These are phyloP conservation scores for Metschnikowia sp. DNA, from an alignment of 805 yeast species.

Conservation along the genomic window DNA sequence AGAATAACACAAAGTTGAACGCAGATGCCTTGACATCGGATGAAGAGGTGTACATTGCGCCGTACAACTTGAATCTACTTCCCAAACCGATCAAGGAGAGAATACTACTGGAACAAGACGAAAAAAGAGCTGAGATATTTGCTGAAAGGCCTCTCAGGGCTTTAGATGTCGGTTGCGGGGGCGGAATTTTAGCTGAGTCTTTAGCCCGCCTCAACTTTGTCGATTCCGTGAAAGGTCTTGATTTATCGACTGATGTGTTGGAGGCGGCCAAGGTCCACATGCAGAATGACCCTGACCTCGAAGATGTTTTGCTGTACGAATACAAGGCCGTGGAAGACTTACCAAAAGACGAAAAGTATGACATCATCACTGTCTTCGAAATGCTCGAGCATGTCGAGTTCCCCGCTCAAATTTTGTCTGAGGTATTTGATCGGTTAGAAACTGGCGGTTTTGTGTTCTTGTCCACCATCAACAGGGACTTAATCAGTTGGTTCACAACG, in stretches of 20 bases:
- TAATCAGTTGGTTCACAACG: constrained; percentile 86
- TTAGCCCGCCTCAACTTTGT: constrained; percentile 73
- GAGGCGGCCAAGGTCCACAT: constrained; percentile 75
- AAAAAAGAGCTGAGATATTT: constrained; percentile 37
- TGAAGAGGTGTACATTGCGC: constrained; percentile 68
- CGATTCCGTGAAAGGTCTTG: constrained; percentile 71
- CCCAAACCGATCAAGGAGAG: constrained; percentile 52
- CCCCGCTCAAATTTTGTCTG: constrained; percentile 70
- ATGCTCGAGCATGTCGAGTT: constrained; percentile 91
- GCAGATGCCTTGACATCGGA: constrained; percentile 22
- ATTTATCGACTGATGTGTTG: constrained; percentile 78
- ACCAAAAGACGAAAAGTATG: constrained; percentile 47
- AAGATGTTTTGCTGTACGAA: constrained; percentile 55
- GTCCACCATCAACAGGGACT: constrained; percentile 90
- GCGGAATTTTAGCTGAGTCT: constrained; percentile 89
- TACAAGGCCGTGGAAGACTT: constrained; percentile 62
- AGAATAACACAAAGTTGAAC: constrained; percentile 42
- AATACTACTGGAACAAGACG: constrained; percentile 50
- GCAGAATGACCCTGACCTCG: constrained; percentile 59
- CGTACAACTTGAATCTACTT: constrained; percentile 64
- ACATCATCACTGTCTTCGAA: constrained; percentile 87
- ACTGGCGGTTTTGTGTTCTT: constrained; percentile 83
- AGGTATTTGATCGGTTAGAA: constrained; percentile 64
- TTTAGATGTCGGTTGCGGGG: constrained; percentile 96
- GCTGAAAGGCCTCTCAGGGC: constrained; percentile 44